Percentiles rank a stretch among this genome's conserved stretches.
Evolutionary conservation across 2,329 filamentous ascomycete species (phyloP).

Genomic region (Fusarium pseudonygamai): DNA sequence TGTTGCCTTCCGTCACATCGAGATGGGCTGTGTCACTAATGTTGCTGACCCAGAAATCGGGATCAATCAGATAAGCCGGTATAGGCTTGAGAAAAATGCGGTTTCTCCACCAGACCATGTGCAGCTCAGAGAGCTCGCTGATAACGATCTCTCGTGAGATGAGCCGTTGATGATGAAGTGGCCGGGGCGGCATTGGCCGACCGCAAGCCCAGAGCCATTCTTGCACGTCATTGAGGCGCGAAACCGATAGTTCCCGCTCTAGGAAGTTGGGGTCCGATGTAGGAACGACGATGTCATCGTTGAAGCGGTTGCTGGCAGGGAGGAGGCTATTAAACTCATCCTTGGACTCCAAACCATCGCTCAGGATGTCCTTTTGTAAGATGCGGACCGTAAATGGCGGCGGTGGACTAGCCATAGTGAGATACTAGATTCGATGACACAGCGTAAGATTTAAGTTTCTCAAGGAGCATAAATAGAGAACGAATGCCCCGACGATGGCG

Average conservation of each 20-base stretch:
- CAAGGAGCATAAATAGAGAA: not conserved
- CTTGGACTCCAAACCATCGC: not conserved
- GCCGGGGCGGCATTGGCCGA: conserved; percentile 48
- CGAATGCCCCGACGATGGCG: not conserved
- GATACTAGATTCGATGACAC: not conserved
- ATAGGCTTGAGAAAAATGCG: conserved; percentile 53
- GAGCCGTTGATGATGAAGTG: conserved; percentile 50
- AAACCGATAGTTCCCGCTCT: conserved; percentile 27
- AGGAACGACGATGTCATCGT: conserved; percentile 26
- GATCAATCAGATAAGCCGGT: conserved; percentile 52
- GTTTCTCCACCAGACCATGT: conserved; percentile 52
- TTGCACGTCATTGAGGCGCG: conserved; percentile 28
- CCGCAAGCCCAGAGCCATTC: conserved; percentile 37
- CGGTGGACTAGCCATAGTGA: conserved; percentile 13
- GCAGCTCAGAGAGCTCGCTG: conserved; percentile 51
- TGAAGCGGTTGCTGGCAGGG: conserved; percentile 22
- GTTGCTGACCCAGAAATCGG: conserved; percentile 48
- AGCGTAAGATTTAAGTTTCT: not conserved
- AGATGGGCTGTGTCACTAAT: conserved; percentile 37
- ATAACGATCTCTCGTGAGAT: conserved; percentile 48
- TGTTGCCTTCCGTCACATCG: conserved; percentile 4
- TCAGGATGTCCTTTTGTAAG: conserved; percentile 1
- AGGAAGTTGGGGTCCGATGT: conserved; percentile 27
- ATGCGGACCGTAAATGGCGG: conserved; percentile 23
- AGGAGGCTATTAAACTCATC: conserved; percentile 4